Evolutionary conservation across 2,329 filamentous ascomycete genomes (phyloP).

Genomic region (Cercospora zeina): DNA sequence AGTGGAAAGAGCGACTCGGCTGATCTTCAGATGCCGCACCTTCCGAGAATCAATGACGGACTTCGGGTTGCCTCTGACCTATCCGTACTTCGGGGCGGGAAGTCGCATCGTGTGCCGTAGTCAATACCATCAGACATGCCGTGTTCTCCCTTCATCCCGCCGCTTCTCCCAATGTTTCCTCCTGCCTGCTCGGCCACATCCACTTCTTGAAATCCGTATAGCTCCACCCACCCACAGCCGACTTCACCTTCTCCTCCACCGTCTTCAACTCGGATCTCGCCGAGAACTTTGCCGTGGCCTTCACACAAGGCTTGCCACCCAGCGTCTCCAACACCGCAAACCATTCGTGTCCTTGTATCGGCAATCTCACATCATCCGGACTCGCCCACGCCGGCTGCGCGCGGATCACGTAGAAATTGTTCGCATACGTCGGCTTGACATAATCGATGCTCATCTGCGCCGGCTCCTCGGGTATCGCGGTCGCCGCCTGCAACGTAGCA

Average conservation of each 20-base stretch:
- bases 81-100: no score
- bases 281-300: constrained; percentile 47
- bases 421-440: constrained; percentile 59
- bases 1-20: neutral
- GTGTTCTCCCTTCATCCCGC: neutral
- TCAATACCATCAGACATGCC: neutral
- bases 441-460: constrained; percentile 58
- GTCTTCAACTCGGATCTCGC: constrained; percentile 28
- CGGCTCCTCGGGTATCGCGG: constrained; percentile 36
- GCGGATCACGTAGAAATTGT: constrained; percentile 64
- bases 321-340: constrained; percentile 56
- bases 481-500: constrained; percentile 33
- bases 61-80: no score
- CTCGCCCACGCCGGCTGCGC: constrained; percentile 43
- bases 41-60: no score
- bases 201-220: constrained; percentile 39
- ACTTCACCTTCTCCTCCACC: constrained; percentile 29
- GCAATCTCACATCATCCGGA: constrained; percentile 30
- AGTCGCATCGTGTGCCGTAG: no score
- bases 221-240: constrained; percentile 26
- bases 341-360: constrained; percentile 48
- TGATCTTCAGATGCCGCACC: neutral
- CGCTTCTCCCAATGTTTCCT: constrained; percentile 16
- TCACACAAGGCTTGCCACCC: constrained; percentile 58
- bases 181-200: constrained; percentile 39